phyloP scores from a whole-genome alignment of 352 stramenopile species.

The Phytopythium mirpurense region DNA sequence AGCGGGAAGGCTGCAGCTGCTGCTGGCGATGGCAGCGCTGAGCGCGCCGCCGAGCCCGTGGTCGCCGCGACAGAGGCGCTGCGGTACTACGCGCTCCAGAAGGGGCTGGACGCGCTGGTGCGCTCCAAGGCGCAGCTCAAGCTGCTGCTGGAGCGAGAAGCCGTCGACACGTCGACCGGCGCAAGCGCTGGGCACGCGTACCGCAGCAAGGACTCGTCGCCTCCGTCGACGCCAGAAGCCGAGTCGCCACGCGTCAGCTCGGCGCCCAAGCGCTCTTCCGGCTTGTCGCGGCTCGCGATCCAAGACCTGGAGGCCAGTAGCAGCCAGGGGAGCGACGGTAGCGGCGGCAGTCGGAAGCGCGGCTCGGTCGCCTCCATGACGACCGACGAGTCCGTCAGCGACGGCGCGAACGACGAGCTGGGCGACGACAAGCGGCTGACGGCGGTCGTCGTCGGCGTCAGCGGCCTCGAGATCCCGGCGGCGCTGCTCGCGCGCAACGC shows the following conservation, averaged over 20 bases:
- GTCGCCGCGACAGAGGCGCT: constrained; percentile 25
- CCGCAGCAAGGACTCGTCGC: constrained; percentile 11
- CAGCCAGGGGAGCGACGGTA: constrained; percentile 6
- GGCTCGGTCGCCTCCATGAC: constrained; percentile 42
- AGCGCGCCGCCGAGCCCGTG: constrained; percentile 15
- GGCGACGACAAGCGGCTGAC: constrained; percentile 64
- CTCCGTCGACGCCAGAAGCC: constrained; percentile 1
- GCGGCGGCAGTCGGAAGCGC: constrained; percentile 14
- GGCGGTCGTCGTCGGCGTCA: constrained; percentile 69
- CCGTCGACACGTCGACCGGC: constrained; percentile 64
- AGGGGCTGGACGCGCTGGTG: constrained; percentile 51
- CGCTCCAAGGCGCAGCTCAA: constrained; percentile 67
- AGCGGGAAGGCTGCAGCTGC: not conserved
- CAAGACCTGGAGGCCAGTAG: constrained; percentile 10
- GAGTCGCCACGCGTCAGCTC: not conserved
- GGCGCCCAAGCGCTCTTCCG: constrained; percentile 25
- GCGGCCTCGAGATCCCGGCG: constrained; percentile 56
- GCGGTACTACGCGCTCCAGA: constrained; percentile 36
- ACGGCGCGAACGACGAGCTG: constrained; percentile 56
- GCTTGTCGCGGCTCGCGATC: constrained; percentile 18
- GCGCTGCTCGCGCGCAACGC: constrained; percentile 32
- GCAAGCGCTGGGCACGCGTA: constrained; percentile 21
- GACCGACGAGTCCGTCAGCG: constrained; percentile 60
- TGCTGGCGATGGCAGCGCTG: constrained; percentile 11
- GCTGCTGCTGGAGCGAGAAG: constrained; percentile 56